A percentile compares a stretch with the other conserved stretches of the same genome.
Evolutionary conservation across 176 grass and related monocot genomes (phyloP).

Genomic region (Musa beccarii): DNA sequence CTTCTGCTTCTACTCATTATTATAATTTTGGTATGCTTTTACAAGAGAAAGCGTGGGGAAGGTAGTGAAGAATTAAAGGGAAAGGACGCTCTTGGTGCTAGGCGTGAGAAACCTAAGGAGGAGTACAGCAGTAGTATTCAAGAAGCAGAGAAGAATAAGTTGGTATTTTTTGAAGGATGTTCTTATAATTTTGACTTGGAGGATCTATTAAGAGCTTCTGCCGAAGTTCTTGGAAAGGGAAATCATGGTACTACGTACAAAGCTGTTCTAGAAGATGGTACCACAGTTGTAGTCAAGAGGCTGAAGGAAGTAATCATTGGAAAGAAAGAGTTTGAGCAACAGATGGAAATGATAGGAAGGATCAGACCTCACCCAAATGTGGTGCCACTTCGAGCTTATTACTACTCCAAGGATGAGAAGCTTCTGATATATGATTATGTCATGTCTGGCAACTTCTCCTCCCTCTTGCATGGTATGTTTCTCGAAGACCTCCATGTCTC

Average conservation of each 20-base stretch:
- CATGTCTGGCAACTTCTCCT: slow-evolving; percentile 57
- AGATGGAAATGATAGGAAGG: slow-evolving; percentile 91
- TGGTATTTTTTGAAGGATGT: slow-evolving; percentile 89
- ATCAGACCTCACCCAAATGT: slow-evolving; percentile 76
- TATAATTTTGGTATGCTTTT: slow-evolving; percentile 56
- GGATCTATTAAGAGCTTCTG: slow-evolving; percentile 92
- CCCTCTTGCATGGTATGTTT: slow-evolving; percentile 76
- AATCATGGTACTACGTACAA: slow-evolving; percentile 96
- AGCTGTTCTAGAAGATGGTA: slow-evolving; percentile 97
- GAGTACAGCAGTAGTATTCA: slow-evolving; percentile 93
- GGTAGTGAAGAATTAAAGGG: slow-evolving; percentile 52
- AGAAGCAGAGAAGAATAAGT: slow-evolving; percentile 93
- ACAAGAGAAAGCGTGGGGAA: slow-evolving; percentile 45
- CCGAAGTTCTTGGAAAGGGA: slow-evolving; percentile 95
- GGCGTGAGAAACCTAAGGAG: slow-evolving; percentile 67
- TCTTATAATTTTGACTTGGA: slow-evolving; percentile 96
- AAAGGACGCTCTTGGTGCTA: slow-evolving; percentile 60
- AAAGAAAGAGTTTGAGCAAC: slow-evolving; percentile 95
- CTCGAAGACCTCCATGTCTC: background rate
- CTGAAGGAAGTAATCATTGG: slow-evolving; percentile 85
- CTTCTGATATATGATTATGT: slow-evolving; percentile 91
- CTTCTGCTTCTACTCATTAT: slow-evolving; percentile 61
- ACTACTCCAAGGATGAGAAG: slow-evolving; percentile 98
- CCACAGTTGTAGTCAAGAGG: slow-evolving; percentile 90
- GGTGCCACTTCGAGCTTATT: slow-evolving; percentile 81